phyloP scores from a whole-genome alignment of 352 stramenopile species.

The Phytopythium mirpurense region DNA sequence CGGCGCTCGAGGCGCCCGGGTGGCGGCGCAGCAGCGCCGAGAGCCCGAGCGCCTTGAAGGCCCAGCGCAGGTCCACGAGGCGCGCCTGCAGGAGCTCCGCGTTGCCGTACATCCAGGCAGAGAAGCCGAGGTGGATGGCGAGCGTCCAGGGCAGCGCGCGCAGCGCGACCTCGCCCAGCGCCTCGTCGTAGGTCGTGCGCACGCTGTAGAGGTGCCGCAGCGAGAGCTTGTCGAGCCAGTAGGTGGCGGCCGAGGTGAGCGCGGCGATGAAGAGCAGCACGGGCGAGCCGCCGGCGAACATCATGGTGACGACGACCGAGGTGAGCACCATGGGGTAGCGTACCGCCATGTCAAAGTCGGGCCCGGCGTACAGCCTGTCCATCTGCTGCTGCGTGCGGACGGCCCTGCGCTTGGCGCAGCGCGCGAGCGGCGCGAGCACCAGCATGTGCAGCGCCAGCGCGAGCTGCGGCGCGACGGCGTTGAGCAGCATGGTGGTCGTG shows the following conservation, averaged over 20 bases:
- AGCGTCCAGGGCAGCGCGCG: conserved; percentile 65
- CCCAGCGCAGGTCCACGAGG: conserved; percentile 26
- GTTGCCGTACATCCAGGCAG: conserved; percentile 84
- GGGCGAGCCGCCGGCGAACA: conserved; percentile 77
- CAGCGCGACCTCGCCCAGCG: conserved; percentile 55
- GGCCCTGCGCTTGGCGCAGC: conserved; percentile 26
- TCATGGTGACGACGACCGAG: conserved; percentile 78
- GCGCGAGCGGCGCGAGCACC: conserved; percentile 42
- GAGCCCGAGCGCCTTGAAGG: conserved; percentile 23
- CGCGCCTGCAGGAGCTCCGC: conserved; percentile 44
- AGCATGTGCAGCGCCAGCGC: conserved; percentile 57
- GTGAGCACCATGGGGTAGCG: conserved; percentile 84
- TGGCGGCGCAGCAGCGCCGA: conserved; percentile 13
- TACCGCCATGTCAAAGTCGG: conserved; percentile 69
- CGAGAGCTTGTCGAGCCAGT: conserved; percentile 81
- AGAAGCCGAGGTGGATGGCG: conserved; percentile 65
- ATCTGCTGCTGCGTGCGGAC: conserved; percentile 73
- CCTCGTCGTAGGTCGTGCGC: conserved; percentile 78
- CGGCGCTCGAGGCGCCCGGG: conserved; percentile 17
- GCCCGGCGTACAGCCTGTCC: conserved; percentile 71
- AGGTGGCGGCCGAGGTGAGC: conserved; percentile 51
- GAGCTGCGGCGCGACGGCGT: conserved; percentile 59
- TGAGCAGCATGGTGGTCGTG: conserved; percentile 85
- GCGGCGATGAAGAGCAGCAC: conserved; percentile 75
- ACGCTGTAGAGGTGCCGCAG: conserved; percentile 72